Percentiles rank a stretch among this genome's conserved stretches.
phyloP scores from a whole-genome alignment of 805 yeast genomes.

The Starmerella stigmatis region DNA sequence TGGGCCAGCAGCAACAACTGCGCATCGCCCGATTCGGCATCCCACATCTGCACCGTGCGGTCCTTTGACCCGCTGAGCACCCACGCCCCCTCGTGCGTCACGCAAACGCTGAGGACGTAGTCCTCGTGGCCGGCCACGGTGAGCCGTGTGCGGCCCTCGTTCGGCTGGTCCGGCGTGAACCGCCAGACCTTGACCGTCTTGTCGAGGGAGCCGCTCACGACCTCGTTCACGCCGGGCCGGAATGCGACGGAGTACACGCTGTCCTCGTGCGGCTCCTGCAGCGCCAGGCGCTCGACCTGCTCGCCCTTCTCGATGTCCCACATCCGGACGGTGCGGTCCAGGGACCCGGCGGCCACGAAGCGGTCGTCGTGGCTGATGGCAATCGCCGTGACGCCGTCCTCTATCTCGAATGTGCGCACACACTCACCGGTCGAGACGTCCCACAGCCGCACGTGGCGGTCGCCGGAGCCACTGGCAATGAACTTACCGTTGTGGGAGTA shows the following conservation, averaged over 20 bases:
- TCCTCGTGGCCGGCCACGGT: conserved; percentile 95
- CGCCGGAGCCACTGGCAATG: conserved; percentile 92
- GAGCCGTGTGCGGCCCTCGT: conserved; percentile 9
- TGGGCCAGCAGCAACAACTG: conserved; percentile 94
- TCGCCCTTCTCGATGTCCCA: conserved; percentile 94
- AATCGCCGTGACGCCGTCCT: conserved; percentile 96
- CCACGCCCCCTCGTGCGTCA: conserved; percentile 86
- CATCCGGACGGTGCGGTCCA: conserved; percentile 89
- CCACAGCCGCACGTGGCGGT: conserved; percentile 93
- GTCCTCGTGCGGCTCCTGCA: conserved; percentile 89
- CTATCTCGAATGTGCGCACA: conserved; percentile 76
- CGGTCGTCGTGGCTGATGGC: conserved; percentile 94
- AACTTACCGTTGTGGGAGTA: conserved; percentile 90
- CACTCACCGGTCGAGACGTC: conserved; percentile 84
- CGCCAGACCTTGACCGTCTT: conserved; percentile 95
- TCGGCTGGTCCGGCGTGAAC: conserved; percentile 52
- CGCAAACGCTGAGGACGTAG: conserved; percentile 86
- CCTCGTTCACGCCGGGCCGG: conserved; percentile 81
- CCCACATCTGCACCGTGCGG: conserved; percentile 96
- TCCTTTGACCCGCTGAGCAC: conserved; percentile 92
- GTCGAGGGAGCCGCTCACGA: conserved; percentile 90
- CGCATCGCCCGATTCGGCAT: conserved; percentile 80
- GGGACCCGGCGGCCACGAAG: conserved; percentile 89
- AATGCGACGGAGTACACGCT: conserved; percentile 92
- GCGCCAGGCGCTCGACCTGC: conserved; percentile 78